Evolutionary conservation across 768 basidiomycete species (phyloP), one percentile per base, ranked within the genome.

Genomic region (Russula compacta): DNA sequence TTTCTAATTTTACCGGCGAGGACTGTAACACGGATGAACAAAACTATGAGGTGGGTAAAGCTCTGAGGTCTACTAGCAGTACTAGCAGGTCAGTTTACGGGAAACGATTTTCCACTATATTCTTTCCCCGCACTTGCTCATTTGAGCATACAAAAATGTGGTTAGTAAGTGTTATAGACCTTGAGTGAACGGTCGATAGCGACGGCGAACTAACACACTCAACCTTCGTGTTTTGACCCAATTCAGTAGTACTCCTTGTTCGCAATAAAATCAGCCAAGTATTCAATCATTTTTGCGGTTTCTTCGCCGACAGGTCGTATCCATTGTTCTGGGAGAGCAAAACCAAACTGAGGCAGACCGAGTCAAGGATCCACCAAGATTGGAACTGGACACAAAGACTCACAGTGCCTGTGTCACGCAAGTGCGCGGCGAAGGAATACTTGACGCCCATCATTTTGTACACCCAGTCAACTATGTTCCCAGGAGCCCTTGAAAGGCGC

Each of bases 221-320:
- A 54, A 17, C 6, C 17, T n/a, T 24, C 46, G 29, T 40, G 32
- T 40, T 32, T 50, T 36, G 54, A 32, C 3, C 29, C 4, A 14
- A 33, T 33, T 61, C 61, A 54, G 33, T 4, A 43, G 10, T 57
- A 54, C 5, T 77, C 74, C 64, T 70, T 74, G 10, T 74, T 73
- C 29, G 70, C 67, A 53, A 92, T 83, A 69, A 92, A 93, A 47
- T 78, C 74, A 1, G 84, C 82, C 6, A 94, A 73, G 66, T 85
- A 89, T 24, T 79, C 73, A 33, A 92, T 66, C 73, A 91, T 82
- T 29, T 75, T 78, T 17, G 77, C 76, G 4, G 84, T 83, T 73
- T 94, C 92, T 71, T 89, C 86, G 1, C 88, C 90, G 2, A 88
- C 84, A 0, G 90, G 87, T 7, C 86, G 75, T 64, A 94, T 92